Base-by-base conservation (phyloP, 768 basidiomycete species). In the Mycena leptocephala region DNA sequence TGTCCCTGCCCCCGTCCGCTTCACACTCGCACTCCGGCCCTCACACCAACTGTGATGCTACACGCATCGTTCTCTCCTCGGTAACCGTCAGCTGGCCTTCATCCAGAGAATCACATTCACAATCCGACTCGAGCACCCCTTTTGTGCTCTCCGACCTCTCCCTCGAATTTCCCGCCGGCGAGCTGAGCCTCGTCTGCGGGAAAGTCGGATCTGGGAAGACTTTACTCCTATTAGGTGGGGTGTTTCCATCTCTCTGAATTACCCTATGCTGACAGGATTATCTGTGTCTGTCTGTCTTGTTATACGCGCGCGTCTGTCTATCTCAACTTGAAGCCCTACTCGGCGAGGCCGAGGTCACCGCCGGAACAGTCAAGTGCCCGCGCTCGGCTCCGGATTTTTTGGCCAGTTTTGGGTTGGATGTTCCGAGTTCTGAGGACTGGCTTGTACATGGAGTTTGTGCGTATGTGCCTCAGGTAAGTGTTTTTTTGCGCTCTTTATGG, bases 141-240 rank as follows among this genome's bases (percentile, higher is more conserved):
- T 98, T 98, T 81, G 84, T 93, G 33, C 89, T 98, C 2, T 86
- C 93, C 20, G 94, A 97, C 81, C 84, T 98, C 61, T 90, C 89
- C n/a, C 82, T 97, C n/a, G 88, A 91, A 46, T 97, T 98, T 85
- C 97, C 96, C 0, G 82, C 86, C 11, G 95, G 95, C n/a, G 90
- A 95, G 82, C 87, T 97, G 32, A 93, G 94, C 2, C 88, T 98
- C 18, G 90, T 98, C 24, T 97, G 96, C 80, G 97, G 97, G 3
- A 95, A 96, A 80, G 87, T 98, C 14, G 97, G 96, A 7, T 94
- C 94, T n/a, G 97, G 97, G 37, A 98, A 98, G 85, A 95, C 95
- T 0, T 85, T 98, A 8, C 82, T 98, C 33, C 85, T 97, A 22
- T 87, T 95, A 37, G 89, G 95, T 90, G 77, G 22, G 81, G 77